Percentiles rank a stretch among this genome's conserved stretches.
Evolutionary conservation across 768 basidiomycete species (phyloP).

Genomic region (Hygrophoropsis aurantiaca): DNA sequence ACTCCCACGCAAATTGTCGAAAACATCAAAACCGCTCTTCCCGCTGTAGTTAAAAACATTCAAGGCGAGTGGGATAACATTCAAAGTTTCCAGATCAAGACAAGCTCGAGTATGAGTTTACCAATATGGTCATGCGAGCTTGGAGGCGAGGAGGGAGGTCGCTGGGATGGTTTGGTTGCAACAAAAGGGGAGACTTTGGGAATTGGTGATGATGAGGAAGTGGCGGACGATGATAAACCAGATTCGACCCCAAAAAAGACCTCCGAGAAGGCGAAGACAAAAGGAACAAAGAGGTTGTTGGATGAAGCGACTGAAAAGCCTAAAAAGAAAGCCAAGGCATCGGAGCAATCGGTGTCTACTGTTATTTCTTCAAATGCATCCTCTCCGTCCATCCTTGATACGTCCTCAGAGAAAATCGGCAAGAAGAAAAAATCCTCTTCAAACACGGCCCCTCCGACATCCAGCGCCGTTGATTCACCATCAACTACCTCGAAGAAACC

Average conservation of each 20-base stretch:
- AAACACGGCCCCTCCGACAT: background rate
- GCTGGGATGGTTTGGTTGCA: conserved; percentile 28
- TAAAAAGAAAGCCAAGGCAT: conserved; percentile 42
- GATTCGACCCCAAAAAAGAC: no score
- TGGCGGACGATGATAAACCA: background rate
- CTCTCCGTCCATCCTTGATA: background rate
- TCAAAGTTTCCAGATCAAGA: conserved; percentile 88
- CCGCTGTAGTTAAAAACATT: conserved; percentile 67
- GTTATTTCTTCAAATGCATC: conserved; percentile 11
- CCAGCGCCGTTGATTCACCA: background rate
- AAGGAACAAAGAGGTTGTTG: conserved; percentile 7
- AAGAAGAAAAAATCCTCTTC: conserved; percentile 12
- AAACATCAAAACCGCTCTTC: conserved; percentile 79
- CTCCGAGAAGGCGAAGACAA: background rate
- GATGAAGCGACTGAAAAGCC: conserved; percentile 29
- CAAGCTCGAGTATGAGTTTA: conserved; percentile 76
- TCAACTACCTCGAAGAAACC: background rate
- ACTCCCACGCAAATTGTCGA: conserved; percentile 69
- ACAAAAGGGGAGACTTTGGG: conserved; percentile 1
- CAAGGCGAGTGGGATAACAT: conserved; percentile 89
- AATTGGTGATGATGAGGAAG: background rate
- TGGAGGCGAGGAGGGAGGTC: conserved; percentile 41
- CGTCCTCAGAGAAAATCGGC: background rate
- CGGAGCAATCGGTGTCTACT: conserved; percentile 30
- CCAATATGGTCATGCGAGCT: conserved; percentile 88